Conservation (phyloP, 192 early-diverging fungal genomes). For the Coemansia interrupta region DNA sequence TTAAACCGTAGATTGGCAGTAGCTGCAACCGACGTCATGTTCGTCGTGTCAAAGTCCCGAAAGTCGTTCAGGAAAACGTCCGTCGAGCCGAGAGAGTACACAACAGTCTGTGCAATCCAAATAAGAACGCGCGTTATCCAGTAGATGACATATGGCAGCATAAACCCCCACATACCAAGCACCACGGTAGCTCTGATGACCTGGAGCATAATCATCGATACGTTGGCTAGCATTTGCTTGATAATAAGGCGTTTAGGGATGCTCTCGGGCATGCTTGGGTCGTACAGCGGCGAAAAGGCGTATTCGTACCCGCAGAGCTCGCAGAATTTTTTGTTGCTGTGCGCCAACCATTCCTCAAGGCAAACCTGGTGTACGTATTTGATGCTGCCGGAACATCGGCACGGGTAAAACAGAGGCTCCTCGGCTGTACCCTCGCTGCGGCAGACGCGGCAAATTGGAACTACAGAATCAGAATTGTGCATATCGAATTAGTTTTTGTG, state of each 20-base stretch:
- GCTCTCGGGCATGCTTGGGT: conserved; percentile 66
- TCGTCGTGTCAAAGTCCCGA: not conserved
- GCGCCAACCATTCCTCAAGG: conserved; percentile 79
- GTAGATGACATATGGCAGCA: conserved; percentile 76
- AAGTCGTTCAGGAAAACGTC: conserved; percentile 4
- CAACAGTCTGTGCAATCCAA: conserved; percentile 65
- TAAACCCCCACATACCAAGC: conserved; percentile 69
- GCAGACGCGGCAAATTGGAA: conserved; percentile 80
- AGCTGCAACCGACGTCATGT: conserved; percentile 1
- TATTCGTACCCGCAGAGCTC: conserved; percentile 88
- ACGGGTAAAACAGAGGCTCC: conserved; percentile 88
- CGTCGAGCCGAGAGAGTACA: not conserved
- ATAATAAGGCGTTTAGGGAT: conserved; percentile 63
- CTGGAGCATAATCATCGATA: conserved; percentile 37
- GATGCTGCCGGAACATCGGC: conserved; percentile 95
- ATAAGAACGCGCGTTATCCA: conserved; percentile 86
- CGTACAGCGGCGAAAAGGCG: conserved; percentile 77
- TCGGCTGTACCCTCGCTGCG: conserved; percentile 69
- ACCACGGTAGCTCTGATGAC: conserved; percentile 63
- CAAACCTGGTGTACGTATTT: conserved; percentile 90
- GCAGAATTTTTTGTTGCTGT: conserved; percentile 77
- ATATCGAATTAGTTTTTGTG: not conserved
- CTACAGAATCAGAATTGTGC: conserved; percentile 15
- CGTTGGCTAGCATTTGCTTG: conserved; percentile 53
- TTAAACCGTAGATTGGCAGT: conserved; percentile 28